These are phyloP conservation scores for Starmerella asiatica DNA, from an alignment of 805 yeast genomes.

Conservation along the genomic window DNA sequence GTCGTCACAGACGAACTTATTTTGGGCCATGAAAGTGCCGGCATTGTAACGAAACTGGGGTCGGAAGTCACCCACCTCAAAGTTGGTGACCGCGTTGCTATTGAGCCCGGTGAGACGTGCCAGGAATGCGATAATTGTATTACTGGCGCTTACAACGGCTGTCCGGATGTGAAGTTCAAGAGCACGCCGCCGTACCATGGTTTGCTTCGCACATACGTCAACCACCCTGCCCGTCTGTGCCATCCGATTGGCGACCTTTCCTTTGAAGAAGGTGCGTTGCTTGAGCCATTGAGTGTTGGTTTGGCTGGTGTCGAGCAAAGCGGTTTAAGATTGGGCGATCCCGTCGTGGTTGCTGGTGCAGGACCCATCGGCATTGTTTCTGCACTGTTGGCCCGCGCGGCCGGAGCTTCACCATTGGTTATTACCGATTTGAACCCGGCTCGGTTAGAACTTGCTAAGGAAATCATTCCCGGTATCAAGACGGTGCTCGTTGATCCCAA, in stretches of 20 bases:
- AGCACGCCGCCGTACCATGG: constrained; percentile 30
- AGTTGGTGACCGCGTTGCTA: constrained; percentile 34
- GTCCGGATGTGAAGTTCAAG: constrained; percentile 28
- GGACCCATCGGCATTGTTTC: constrained; percentile 48
- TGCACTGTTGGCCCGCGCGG: constrained; percentile 37
- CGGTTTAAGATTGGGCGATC: constrained; percentile 37
- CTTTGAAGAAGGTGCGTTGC: constrained; percentile 41
- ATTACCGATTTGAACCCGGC: constrained; percentile 37
- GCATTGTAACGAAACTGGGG: constrained; percentile 37
- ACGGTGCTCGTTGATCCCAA: constrained; percentile 34
- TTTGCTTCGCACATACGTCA: constrained; percentile 26
- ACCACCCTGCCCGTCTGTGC: constrained; percentile 29
- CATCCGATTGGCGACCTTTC: constrained; percentile 32
- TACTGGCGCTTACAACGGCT: constrained; percentile 29
- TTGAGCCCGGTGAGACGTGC: constrained; percentile 45
- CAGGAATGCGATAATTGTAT: constrained; percentile 27
- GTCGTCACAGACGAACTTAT: constrained; percentile 51
- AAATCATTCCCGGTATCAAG: constrained; percentile 34
- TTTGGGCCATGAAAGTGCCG: constrained; percentile 49
- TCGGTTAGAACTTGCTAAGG: constrained; percentile 37
- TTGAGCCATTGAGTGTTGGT: constrained; percentile 44
- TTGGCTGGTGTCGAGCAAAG: constrained; percentile 40
- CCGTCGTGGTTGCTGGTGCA: constrained; percentile 39
- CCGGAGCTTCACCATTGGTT: constrained; percentile 41
- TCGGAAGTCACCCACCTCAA: constrained; percentile 34